Percentiles rank a stretch among this genome's conserved stretches.
Evolutionary conservation across 768 basidiomycete species (phyloP).

Genomic region (Vararia minispora): DNA sequence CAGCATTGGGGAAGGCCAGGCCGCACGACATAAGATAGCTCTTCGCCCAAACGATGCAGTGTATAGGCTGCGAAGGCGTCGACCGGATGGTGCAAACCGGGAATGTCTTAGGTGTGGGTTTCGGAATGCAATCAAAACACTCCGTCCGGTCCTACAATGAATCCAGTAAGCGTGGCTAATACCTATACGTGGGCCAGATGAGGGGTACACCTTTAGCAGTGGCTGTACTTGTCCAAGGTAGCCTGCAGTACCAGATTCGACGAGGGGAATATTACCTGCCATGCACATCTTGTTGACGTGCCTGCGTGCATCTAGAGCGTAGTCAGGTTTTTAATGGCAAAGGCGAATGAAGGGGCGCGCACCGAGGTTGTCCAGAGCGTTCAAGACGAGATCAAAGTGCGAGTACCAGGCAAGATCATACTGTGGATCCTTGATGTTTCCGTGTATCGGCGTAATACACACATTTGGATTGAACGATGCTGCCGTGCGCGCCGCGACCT

Average conservation of each 20-base stretch:
- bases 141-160: slow-evolving; percentile 68
- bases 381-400: slow-evolving; percentile 85
- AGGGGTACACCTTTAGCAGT: slow-evolving; percentile 56
- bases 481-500: slow-evolving; percentile 81
- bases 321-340: not conserved
- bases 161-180: not conserved
- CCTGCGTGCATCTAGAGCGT: slow-evolving; percentile 68
- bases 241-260: slow-evolving; percentile 95
- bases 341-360: slow-evolving; percentile 16
- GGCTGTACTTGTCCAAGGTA: slow-evolving; percentile 97
- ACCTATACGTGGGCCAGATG: not conserved
- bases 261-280: slow-evolving; percentile 79
- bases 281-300: slow-evolving; percentile 99
- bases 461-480: slow-evolving; percentile 82
- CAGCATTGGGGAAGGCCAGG: not conserved
- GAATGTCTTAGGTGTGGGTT: slow-evolving; percentile 87
- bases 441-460: slow-evolving; percentile 79
- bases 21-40: slow-evolving; percentile 87
- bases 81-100: slow-evolving; percentile 97
- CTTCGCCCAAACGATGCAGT: slow-evolving; percentile 99
- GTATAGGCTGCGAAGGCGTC: slow-evolving; percentile 93
- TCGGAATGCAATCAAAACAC: slow-evolving; percentile 94
- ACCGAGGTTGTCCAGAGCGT: slow-evolving; percentile 96
- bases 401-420: slow-evolving; percentile 89
- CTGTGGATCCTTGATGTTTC: slow-evolving; percentile 88